Conservation (phyloP, 768 basidiomycete species). For the Lentinus tigrinus region DNA sequence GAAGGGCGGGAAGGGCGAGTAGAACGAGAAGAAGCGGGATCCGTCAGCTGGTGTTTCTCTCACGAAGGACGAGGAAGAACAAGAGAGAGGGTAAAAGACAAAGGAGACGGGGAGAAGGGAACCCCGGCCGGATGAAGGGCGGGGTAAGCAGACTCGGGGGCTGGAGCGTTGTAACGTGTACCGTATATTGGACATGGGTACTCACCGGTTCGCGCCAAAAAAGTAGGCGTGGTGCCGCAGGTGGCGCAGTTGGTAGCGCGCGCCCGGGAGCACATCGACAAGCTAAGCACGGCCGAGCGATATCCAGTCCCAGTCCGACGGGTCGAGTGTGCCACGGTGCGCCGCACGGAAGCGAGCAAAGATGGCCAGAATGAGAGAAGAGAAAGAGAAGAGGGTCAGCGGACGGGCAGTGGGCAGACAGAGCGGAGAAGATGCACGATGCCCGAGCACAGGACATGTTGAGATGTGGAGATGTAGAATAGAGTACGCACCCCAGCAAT, state of each 20-base stretch:
- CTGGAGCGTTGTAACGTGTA: no score
- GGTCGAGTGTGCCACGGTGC: neutral
- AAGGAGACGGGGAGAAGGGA: neutral
- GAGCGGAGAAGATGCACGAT: neutral
- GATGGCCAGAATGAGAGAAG: neutral
- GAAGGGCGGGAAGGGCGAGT: neutral
- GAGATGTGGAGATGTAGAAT: neutral
- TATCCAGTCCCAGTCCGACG: no score
- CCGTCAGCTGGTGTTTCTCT: no score
- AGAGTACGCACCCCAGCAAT: conserved; percentile 16
- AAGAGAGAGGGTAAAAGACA: no score
- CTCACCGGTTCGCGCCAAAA: conserved; percentile 21
- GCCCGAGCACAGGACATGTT: neutral
- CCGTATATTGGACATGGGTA: no score
- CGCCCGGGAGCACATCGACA: conserved; percentile 6
- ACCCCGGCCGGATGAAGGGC: no score
- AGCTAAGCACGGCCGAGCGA: conserved; percentile 11
- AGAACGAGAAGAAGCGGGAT: neutral
- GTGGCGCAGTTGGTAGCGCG: conserved; percentile 14
- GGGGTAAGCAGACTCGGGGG: no score
- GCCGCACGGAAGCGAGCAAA: no score
- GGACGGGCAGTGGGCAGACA: neutral
- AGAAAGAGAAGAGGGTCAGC: neutral
- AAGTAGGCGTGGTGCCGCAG: conserved; percentile 22
- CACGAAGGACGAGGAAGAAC: no score